Evolutionary conservation across 257 asterid genomes (phyloP).

Genomic region (Sherardia arvensis): DNA sequence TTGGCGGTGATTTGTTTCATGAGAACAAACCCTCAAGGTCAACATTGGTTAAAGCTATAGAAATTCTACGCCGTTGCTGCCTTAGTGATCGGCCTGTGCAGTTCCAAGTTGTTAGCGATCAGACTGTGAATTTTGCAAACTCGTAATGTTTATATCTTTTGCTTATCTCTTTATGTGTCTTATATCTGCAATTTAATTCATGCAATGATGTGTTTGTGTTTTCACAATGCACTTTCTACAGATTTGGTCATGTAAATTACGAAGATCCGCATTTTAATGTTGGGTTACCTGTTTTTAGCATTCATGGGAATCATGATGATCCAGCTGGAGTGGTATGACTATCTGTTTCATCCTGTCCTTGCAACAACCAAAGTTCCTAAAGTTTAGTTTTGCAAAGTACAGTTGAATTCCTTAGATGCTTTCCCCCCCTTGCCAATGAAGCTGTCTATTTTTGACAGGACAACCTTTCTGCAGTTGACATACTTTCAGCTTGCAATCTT

Average conservation of each 20-base stretch:
- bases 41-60: conserved; percentile 86
- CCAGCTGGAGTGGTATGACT: conserved; percentile 99
- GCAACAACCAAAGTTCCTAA: background rate
- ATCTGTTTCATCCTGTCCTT: conserved; percentile 12
- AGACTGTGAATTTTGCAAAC: conserved; percentile 89
- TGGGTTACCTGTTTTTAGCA: conserved; percentile 97
- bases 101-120: conserved; percentile 98
- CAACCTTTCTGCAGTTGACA: conserved; percentile 97
- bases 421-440: conserved; percentile 14
- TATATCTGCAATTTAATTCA: background rate
- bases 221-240: conserved; percentile 14
- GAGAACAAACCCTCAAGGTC: conserved; percentile 98
- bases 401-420: conserved; percentile 12
- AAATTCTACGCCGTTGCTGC: conserved; percentile 87
- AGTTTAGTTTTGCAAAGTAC: background rate
- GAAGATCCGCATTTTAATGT: conserved; percentile 99
- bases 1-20: conserved; percentile 95
- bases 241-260: conserved; percentile 96
- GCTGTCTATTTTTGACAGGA: conserved; percentile 49
- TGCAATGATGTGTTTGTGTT: background rate
- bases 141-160: conserved; percentile 33
- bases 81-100: conserved; percentile 76
- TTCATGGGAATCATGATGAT: conserved; percentile 98
- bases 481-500: conserved; percentile 97
- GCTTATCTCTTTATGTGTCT: background rate